Conservation (phyloP, 2,329 filamentous ascomycete genomes). For the Microascus cirrosus region DNA sequence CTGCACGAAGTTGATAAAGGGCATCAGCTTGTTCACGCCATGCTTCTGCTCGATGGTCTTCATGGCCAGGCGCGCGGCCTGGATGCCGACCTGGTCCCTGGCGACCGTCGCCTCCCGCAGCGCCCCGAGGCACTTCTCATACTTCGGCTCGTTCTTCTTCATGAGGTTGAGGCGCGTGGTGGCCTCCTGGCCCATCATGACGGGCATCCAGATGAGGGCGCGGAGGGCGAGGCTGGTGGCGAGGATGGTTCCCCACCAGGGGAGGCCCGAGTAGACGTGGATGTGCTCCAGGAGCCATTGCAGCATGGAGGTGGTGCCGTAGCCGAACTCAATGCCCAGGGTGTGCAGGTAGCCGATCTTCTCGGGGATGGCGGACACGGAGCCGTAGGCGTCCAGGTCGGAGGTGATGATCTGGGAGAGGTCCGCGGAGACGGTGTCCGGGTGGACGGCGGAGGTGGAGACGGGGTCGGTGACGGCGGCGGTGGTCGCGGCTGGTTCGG, state of each 20-base stretch:
- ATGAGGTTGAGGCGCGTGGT: constrained; percentile 51
- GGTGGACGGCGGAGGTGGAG: constrained; percentile 9
- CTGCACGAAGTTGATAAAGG: constrained; percentile 28
- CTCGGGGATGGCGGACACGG: constrained; percentile 50
- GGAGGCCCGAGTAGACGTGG: constrained; percentile 63
- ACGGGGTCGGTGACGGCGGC: constrained; percentile 7
- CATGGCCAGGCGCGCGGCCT: constrained; percentile 8
- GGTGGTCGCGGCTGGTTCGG: constrained; percentile 9
- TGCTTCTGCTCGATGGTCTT: constrained; percentile 17
- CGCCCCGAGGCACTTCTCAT: constrained; percentile 21
- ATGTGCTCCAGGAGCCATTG: constrained; percentile 73
- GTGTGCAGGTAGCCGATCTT: constrained; percentile 71
- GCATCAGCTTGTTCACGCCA: constrained; percentile 18
- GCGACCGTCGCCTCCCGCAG: constrained; percentile 33
- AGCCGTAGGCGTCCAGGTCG: constrained; percentile 6
- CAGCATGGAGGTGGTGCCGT: constrained; percentile 62
- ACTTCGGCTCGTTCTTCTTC: constrained; percentile 35
- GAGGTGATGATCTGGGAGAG: constrained; percentile 14
- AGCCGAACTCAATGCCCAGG: constrained; percentile 81
- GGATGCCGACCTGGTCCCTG: not conserved
- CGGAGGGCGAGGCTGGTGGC: constrained; percentile 56
- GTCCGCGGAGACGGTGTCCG: constrained; percentile 10
- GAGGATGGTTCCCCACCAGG: constrained; percentile 74
- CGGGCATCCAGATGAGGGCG: constrained; percentile 52
- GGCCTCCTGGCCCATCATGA: constrained; percentile 49